Evolutionary conservation across 2,329 filamentous ascomycete species (phyloP).

Genomic region (Aureobasidium sp.): DNA sequence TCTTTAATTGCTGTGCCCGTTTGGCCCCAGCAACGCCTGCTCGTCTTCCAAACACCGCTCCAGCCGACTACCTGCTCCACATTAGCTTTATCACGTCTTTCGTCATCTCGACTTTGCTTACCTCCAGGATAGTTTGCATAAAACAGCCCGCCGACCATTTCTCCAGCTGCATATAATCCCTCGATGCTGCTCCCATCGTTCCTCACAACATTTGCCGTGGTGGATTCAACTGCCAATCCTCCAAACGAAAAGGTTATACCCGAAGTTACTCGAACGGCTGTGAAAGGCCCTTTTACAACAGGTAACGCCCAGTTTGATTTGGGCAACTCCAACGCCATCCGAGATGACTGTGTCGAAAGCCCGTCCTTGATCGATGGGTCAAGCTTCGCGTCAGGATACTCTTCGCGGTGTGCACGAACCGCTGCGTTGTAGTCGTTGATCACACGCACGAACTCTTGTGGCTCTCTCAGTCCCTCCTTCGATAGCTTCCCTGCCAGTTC

Average conservation of each 20-base stretch:
- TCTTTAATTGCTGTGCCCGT: slow-evolving; percentile 13
- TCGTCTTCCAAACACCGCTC: slow-evolving; percentile 46
- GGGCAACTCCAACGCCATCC: slow-evolving; percentile 37
- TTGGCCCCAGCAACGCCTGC: slow-evolving; percentile 32
- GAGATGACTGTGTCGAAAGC: slow-evolving; percentile 51
- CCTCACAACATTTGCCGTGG: slow-evolving; percentile 48
- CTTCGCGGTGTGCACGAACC: slow-evolving; percentile 40
- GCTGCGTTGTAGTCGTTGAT: slow-evolving; percentile 53
- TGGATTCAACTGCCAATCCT: slow-evolving; percentile 50
- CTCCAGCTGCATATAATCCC: slow-evolving; percentile 54
- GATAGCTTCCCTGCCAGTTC: slow-evolving; percentile 48
- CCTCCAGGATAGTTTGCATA: slow-evolving; percentile 57
- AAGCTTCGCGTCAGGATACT: slow-evolving; percentile 43
- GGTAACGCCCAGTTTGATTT: slow-evolving; percentile 63
- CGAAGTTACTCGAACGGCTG: slow-evolving; percentile 57
- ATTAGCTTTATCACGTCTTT: background rate
- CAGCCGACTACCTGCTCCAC: slow-evolving; percentile 45
- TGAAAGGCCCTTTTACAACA: slow-evolving; percentile 49
- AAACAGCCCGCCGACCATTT: slow-evolving; percentile 61
- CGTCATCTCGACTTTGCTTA: background rate
- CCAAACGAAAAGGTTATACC: slow-evolving; percentile 66
- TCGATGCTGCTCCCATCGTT: slow-evolving; percentile 41
- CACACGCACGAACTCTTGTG: slow-evolving; percentile 44
- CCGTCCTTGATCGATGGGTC: slow-evolving; percentile 57
- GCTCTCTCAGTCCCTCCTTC: slow-evolving; percentile 41